A percentile compares a stretch with the other conserved stretches of the same genome.
phyloP scores from a whole-genome alignment of 2,329 filamentous ascomycete genomes.

The Epichloe sibirici region DNA sequence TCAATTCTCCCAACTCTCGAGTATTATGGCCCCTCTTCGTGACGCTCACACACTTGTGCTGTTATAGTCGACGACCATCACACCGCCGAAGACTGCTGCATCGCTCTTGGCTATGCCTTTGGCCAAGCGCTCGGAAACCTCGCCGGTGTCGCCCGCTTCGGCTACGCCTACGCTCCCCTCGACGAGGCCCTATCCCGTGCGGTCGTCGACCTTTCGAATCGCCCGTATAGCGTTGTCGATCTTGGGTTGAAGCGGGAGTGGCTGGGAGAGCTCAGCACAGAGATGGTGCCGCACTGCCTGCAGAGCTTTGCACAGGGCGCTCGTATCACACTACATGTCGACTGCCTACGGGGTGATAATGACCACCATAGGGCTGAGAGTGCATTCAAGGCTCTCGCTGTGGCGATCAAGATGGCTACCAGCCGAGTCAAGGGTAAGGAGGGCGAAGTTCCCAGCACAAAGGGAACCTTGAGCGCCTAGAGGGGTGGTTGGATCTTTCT shows the following conservation, averaged over 20 bases:
- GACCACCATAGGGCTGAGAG: slow-evolving; percentile 95
- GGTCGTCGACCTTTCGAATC: slow-evolving; percentile 88
- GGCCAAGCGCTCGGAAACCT: slow-evolving; percentile 65
- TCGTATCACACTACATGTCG: slow-evolving; percentile 86
- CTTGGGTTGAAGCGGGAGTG: slow-evolving; percentile 81
- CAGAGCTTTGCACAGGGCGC: slow-evolving; percentile 88
- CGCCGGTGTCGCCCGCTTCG: slow-evolving; percentile 78
- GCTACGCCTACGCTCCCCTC: slow-evolving; percentile 81
- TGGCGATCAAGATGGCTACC: slow-evolving; percentile 71
- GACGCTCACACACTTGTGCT: background rate
- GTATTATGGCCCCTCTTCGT: no score
- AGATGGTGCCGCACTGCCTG: slow-evolving; percentile 96
- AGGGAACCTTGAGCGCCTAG: slow-evolving; percentile 68
- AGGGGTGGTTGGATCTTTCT: slow-evolving; percentile 2
- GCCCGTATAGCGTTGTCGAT: slow-evolving; percentile 74
- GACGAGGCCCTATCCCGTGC: slow-evolving; percentile 91
- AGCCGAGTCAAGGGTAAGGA: slow-evolving; percentile 65
- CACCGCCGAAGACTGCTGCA: slow-evolving; percentile 89
- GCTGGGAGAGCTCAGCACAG: slow-evolving; percentile 82
- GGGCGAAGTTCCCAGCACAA: slow-evolving; percentile 90
- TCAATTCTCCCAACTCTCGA: background rate
- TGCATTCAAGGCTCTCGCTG: slow-evolving; percentile 90
- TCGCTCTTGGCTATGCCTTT: slow-evolving; percentile 81
- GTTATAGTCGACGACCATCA: slow-evolving; percentile 87
- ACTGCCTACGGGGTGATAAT: slow-evolving; percentile 81